These are phyloP conservation scores for Cyphellophora europaea DNA, from an alignment of 2,329 filamentous ascomycete species.

Conservation along the genomic window DNA sequence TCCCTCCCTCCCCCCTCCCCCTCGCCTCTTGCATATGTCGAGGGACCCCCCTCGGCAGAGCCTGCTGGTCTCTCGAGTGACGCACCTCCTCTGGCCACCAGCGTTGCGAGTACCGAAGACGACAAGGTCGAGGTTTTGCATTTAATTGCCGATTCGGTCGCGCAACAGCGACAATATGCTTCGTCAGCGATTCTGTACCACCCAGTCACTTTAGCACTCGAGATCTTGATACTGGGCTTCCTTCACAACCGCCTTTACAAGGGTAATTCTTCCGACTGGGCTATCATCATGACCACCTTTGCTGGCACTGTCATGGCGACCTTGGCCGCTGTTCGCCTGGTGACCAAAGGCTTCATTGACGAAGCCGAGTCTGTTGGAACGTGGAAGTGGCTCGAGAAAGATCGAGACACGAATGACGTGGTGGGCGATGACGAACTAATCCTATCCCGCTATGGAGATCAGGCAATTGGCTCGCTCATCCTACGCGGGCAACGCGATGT, in stretches of 20 bases:
- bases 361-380: slow-evolving; percentile 50
- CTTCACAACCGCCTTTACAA: slow-evolving; percentile 30
- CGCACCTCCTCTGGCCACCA: slow-evolving; percentile 25
- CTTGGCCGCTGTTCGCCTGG: slow-evolving; percentile 51
- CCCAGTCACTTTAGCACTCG: slow-evolving; percentile 34
- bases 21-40: slow-evolving; percentile 5
- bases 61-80: slow-evolving; percentile 11
- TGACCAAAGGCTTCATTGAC: slow-evolving; percentile 53
- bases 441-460: slow-evolving; percentile 57
- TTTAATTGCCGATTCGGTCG: slow-evolving; percentile 71
- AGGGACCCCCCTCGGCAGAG: slow-evolving; percentile 2
- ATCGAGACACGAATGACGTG: slow-evolving; percentile 20
- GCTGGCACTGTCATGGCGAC: slow-evolving; percentile 55
- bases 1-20: slow-evolving; percentile 28
- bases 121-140: slow-evolving; percentile 61
- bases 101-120: slow-evolving; percentile 27
- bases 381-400: slow-evolving; percentile 52
- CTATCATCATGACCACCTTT: slow-evolving; percentile 47
- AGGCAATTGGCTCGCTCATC: slow-evolving; percentile 63
- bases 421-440: slow-evolving; percentile 48
- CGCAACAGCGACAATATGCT: slow-evolving; percentile 67
- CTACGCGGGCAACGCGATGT: slow-evolving; percentile 29
- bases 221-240: slow-evolving; percentile 29
- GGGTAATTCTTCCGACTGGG: slow-evolving; percentile 37
- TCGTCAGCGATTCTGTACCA: slow-evolving; percentile 56